Evolutionary conservation across 306 rosid species (phyloP), one percentile per base, ranked within the genome.

Genomic region (Parietaria judaica): DNA sequence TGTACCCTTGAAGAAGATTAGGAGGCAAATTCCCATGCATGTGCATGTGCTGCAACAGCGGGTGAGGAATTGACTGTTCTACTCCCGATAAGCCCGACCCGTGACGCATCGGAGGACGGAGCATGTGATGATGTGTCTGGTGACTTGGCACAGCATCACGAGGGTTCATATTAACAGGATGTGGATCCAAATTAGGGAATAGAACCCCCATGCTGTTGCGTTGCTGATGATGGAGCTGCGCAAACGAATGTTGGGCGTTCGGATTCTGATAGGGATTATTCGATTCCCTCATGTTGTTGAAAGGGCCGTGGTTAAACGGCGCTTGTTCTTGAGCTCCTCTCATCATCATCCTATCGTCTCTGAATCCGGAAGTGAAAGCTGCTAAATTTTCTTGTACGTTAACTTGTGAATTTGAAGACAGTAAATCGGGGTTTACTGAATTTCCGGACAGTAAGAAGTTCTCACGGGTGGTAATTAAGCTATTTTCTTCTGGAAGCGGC

Each of bases 41-140:
- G 15, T 82, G 95, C 83, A 88, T 80, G 74, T 81, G 99, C 63
- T 84, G 94, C 70, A 84, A 60, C 81, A 84, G 54, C 51, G 97
- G 81, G 66, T 80, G 92, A 66, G 79, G 90, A 63, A 75, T 70
- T 11, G 83, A 82, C 64, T 81, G 72, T 74, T 84, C 95, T 63
- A 82, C 78, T 65, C 94, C 95, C 58, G 86, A 34, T 50, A 58
- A 61, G 56, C 79, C 89, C 50, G 66, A 15, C 65, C 73, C 70
- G 61, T 84, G 97, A 71, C 73, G 86, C 71, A 84, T 84, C 39
- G 90, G 86, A 81, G 95, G 97, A 35, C 76, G 89, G 55, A 72
- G 79, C 79, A 83, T 79, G 74, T 86, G 83, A 66, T 81, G 77
- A 0, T 83, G 78, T 78, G 83, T 79, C 68, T 86, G 95, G 63